phyloP scores from a whole-genome alignment of 495 filamentous ascomycete species.

The Neurospora sublineolata region DNA sequence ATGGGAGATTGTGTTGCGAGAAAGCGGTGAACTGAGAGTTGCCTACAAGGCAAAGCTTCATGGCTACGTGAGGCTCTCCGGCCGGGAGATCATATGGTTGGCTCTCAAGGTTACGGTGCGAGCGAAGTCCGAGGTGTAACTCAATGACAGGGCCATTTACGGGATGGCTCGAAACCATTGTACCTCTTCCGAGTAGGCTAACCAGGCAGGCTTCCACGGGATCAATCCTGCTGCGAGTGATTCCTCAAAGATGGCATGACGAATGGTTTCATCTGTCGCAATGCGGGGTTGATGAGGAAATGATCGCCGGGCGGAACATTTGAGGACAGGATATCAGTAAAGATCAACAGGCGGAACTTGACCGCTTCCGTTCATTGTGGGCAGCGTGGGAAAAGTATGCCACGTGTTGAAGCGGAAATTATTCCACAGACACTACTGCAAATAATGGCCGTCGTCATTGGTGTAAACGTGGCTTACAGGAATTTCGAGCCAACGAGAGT shows the following conservation, averaged over 20 bases:
- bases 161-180: background rate
- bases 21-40: background rate
- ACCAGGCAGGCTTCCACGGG: background rate
- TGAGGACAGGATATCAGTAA: background rate
- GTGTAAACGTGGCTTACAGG: background rate
- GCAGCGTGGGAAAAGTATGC: background rate
- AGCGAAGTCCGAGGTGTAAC: background rate
- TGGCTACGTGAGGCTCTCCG: background rate
- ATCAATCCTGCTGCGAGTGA: background rate
- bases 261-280: background rate
- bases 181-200: background rate
- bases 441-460: background rate
- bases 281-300: background rate
- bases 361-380: background rate
- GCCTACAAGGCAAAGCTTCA: background rate
- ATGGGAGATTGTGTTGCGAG: background rate
- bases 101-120: background rate
- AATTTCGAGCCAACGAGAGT: background rate
- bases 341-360: background rate
- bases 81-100: background rate
- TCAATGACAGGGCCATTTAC: background rate
- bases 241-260: background rate
- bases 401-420: background rate
- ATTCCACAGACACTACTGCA: background rate
- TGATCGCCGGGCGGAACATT: background rate